Evolutionary conservation across 352 stramenopile species (phyloP).

Genomic region (Globisporangium megalacanthum): DNA sequence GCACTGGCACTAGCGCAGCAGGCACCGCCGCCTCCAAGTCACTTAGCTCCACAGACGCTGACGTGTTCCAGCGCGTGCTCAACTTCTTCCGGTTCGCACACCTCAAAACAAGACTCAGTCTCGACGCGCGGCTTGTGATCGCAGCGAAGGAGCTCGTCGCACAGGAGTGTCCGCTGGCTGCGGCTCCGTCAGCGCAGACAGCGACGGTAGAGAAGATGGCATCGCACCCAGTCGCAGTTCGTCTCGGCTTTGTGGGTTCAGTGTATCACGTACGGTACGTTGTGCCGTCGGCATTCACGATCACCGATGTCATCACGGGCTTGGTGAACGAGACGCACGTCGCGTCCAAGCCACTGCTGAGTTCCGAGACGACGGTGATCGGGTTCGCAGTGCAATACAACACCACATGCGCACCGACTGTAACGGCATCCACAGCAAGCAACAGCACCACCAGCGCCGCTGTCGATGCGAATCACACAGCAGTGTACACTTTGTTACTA

Average conservation of each 20-base stretch:
- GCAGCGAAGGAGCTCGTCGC: constrained; percentile 27
- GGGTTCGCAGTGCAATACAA: constrained; percentile 20
- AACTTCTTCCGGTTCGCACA: constrained; percentile 25
- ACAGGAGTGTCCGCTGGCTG: constrained; percentile 15
- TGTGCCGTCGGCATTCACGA: constrained; percentile 8
- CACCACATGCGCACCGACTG: constrained; percentile 8
- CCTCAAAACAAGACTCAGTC: constrained; percentile 12
- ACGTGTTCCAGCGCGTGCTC: constrained; percentile 21
- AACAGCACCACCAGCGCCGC: background rate
- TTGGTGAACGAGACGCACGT: constrained; percentile 21
- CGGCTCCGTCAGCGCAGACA: background rate
- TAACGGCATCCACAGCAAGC: background rate
- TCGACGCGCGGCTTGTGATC: constrained; percentile 28
- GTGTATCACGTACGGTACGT: constrained; percentile 20
- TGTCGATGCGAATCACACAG: background rate
- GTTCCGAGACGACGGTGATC: constrained; percentile 15
- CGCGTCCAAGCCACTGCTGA: constrained; percentile 19
- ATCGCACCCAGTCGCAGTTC: background rate
- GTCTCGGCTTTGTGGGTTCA: constrained; percentile 9
- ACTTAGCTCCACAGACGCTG: constrained; percentile 20
- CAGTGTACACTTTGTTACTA: background rate
- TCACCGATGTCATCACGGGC: constrained; percentile 20
- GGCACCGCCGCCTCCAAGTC: background rate
- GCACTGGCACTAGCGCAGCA: background rate
- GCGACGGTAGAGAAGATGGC: background rate